phyloP scores from a whole-genome alignment of 2,329 filamentous ascomycete species.

The Penicillium sp. region DNA sequence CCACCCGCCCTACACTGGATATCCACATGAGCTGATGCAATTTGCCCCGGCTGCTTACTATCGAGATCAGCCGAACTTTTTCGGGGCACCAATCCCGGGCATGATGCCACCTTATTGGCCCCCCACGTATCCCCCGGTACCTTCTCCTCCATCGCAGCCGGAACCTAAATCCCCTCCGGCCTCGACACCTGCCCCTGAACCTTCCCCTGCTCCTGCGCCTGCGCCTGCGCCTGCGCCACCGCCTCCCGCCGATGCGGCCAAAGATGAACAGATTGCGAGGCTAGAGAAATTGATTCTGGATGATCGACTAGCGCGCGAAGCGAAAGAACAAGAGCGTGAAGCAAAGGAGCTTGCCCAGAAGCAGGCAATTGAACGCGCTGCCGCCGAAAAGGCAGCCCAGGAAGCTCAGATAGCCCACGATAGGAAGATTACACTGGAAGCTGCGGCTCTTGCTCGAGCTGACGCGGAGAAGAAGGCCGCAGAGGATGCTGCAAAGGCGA shows the following conservation, averaged over 20 bases:
- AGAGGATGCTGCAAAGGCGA: conserved; percentile 49
- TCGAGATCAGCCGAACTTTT: conserved; percentile 23
- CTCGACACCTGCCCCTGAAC: conserved; percentile 8
- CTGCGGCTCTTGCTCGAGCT: conserved; percentile 48
- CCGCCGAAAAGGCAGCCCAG: conserved; percentile 33
- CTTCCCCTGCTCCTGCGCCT: conserved; percentile 20
- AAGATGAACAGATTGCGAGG: conserved; percentile 57
- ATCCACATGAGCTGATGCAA: conserved; percentile 40
- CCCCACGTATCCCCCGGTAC: conserved; percentile 34
- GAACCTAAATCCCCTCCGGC: conserved; percentile 28
- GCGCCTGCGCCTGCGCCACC: conserved; percentile 19
- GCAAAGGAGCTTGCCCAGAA: conserved; percentile 38
- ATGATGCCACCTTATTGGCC: conserved; percentile 38
- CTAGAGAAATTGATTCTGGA: conserved; percentile 56
- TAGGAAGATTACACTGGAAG: conserved; percentile 42
- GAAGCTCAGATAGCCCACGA: conserved; percentile 41
- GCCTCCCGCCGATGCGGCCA: conserved; percentile 48
- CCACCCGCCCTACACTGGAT: conserved; percentile 29
- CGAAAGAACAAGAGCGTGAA: conserved; percentile 22
- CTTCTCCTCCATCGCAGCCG: conserved; percentile 31
- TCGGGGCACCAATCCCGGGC: conserved; percentile 33
- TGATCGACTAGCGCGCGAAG: conserved; percentile 42
- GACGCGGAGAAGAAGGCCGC: conserved; percentile 46
- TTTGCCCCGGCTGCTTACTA: conserved; percentile 36
- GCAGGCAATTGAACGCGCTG: conserved; percentile 51